A percentile compares a stretch with the other conserved stretches of the same genome.
phyloP scores from a whole-genome alignment of 2,329 filamentous ascomycete species.

The Clarireedia homoeocarpa region DNA sequence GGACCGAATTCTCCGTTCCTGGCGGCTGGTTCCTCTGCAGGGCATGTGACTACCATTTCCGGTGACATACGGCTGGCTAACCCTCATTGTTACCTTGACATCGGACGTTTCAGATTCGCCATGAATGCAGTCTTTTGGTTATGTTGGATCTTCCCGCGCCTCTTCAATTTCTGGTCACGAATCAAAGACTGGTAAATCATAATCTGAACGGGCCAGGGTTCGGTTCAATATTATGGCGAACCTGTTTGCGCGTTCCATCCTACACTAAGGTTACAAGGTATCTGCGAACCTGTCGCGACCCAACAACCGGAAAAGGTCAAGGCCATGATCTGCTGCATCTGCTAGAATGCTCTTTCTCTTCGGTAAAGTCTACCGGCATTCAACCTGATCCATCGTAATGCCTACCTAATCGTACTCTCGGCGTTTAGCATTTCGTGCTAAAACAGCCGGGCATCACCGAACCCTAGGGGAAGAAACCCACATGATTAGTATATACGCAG shows the following conservation, averaged over 20 bases:
- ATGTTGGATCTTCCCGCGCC: neutral
- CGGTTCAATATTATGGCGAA: neutral
- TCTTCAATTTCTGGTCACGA: neutral
- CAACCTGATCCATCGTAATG: neutral
- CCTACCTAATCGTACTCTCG: neutral
- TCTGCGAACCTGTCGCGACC: neutral
- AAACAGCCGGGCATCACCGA: too few relatives aligned
- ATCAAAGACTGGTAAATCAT: neutral
- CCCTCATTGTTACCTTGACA: neutral
- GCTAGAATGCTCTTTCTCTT: neutral
- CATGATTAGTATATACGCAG: neutral
- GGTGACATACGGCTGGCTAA: neutral
- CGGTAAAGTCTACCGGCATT: conserved; percentile 4
- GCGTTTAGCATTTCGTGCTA: neutral
- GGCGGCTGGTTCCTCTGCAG: neutral
- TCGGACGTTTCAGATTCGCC: neutral
- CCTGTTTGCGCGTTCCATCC: neutral
- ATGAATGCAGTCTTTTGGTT: neutral
- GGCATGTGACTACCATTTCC: conserved; percentile 2
- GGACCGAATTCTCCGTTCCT: neutral
- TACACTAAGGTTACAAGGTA: neutral
- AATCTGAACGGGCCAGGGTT: neutral
- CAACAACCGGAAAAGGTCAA: conserved; percentile 1
- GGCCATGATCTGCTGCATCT: neutral
- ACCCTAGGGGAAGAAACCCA: neutral